Conservation (phyloP, 1,284 basidiomycete genomes). For the Tetrapyrgos nigripes region DNA sequence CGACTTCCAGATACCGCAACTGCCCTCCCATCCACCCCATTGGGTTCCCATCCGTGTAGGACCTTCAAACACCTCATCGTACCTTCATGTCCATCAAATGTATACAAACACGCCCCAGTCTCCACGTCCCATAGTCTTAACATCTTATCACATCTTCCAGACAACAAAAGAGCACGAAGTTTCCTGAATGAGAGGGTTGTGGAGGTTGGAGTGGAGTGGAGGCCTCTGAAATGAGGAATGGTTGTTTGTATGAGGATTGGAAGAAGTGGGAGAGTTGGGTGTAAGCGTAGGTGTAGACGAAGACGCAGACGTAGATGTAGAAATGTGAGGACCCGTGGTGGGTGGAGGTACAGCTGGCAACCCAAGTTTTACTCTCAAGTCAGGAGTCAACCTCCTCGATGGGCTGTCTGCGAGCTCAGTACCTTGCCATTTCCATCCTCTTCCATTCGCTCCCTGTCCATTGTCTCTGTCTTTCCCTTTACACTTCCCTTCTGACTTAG, state of each 20-base stretch:
- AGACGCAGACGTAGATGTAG: too few species aligned
- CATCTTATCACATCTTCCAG: slow-evolving; percentile 91
- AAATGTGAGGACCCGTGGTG: too few species aligned
- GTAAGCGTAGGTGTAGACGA: too few species aligned
- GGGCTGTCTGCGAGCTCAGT: not conserved
- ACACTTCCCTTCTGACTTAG: too few species aligned
- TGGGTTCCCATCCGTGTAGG: slow-evolving; percentile 61
- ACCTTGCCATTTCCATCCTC: not conserved
- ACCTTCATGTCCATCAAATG: slow-evolving; percentile 86
- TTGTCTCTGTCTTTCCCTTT: too few species aligned
- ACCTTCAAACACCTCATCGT: slow-evolving; percentile 94
- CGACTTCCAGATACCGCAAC: slow-evolving; percentile 91
- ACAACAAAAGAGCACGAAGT: slow-evolving; percentile 80
- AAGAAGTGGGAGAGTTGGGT: too few species aligned
- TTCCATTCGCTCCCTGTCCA: too few species aligned
- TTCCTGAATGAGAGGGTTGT: slow-evolving; percentile 41
- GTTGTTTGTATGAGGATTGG: too few species aligned
- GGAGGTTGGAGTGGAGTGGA: not conserved
- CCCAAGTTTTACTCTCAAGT: not conserved
- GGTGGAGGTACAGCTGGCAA: not conserved
- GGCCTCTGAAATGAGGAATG: not conserved
- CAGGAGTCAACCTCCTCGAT: not conserved
- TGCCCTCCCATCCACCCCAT: slow-evolving; percentile 53
- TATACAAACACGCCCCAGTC: slow-evolving; percentile 85
- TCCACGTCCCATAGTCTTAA: slow-evolving; percentile 92